Percentiles rank a stretch among this genome's conserved stretches.
phyloP scores from a whole-genome alignment of 306 rosid species.

The Sechiopsis laciniata region DNA sequence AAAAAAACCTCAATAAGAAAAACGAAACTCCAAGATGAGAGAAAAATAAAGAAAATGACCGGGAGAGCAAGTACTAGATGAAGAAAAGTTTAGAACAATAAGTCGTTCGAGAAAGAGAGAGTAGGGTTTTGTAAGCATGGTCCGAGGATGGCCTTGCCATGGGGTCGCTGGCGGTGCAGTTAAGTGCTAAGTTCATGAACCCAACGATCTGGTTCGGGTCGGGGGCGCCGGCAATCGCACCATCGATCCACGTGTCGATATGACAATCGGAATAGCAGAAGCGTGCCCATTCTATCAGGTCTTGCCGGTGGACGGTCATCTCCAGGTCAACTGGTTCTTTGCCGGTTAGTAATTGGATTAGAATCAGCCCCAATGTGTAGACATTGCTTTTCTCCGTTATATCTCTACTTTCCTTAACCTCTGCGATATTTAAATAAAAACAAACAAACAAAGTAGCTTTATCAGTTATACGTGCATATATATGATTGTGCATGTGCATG shows the following conservation, averaged over 20 bases:
- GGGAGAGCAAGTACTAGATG: neutral
- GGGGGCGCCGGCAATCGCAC: conserved; percentile 29
- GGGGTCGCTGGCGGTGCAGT: conserved; percentile 72
- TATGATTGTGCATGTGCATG: conserved; percentile 26
- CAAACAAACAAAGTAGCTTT: neutral
- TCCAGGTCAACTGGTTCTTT: conserved; percentile 54
- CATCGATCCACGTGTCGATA: conserved; percentile 67
- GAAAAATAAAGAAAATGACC: neutral
- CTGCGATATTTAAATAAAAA: conserved; percentile 28
- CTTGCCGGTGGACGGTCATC: conserved; percentile 32
- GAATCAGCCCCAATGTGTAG: conserved; percentile 57
- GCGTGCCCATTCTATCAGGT: conserved; percentile 80
- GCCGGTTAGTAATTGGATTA: conserved; percentile 74
- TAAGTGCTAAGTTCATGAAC: conserved; percentile 67
- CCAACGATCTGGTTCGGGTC: conserved; percentile 54
- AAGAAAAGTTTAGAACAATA: conserved; percentile 28
- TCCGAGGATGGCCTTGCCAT: conserved; percentile 67
- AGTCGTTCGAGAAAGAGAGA: conserved; percentile 26
- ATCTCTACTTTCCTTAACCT: conserved; percentile 34
- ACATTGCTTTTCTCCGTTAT: conserved; percentile 58
- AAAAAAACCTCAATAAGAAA: neutral
- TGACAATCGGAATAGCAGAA: conserved; percentile 68
- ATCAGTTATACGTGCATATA: neutral
- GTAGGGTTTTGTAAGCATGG: conserved; percentile 46
- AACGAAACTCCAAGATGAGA: neutral